These are phyloP conservation scores for Pythium inflatum DNA, from an alignment of 352 stramenopile genomes.

Conservation along the genomic window DNA sequence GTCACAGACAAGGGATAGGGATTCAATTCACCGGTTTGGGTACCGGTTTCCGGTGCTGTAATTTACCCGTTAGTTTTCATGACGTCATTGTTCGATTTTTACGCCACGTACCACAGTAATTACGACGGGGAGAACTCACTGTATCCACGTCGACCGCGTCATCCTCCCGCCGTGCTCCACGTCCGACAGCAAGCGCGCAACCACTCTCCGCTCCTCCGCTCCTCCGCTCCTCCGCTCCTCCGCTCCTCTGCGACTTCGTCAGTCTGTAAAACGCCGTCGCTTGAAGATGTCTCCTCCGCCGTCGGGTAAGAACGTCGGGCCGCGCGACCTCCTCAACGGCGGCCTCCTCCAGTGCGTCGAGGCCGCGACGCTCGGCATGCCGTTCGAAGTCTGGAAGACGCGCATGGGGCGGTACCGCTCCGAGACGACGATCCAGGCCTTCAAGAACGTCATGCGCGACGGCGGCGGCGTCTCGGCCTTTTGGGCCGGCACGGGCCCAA, in stretches of 20 bases:
- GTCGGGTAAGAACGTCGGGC: conserved; percentile 81
- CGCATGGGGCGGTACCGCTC: conserved; percentile 90
- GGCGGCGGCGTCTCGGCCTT: conserved; percentile 82
- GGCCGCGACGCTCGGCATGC: conserved; percentile 89
- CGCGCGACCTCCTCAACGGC: conserved; percentile 79
- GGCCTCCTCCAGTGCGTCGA: conserved; percentile 89
- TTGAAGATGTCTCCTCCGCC: conserved; percentile 53
- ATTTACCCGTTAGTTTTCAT: conserved; percentile 10
- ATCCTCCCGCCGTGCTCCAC: too few species aligned
- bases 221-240: neutral
- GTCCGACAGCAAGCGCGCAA: neutral
- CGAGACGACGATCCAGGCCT: conserved; percentile 81
- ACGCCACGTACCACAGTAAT: conserved; percentile 23
- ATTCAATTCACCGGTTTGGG: conserved; percentile 8
- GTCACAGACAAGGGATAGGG: neutral
- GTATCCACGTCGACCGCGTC: conserved; percentile 30
- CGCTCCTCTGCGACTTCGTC: neutral
- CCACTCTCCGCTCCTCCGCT: neutral
- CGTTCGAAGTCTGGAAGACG: conserved; percentile 94
- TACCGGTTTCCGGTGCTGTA: conserved; percentile 1
- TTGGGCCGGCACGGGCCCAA: conserved; percentile 87
- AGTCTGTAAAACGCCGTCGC: neutral
- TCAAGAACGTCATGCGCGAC: conserved; percentile 88
- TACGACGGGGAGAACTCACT: conserved; percentile 10
- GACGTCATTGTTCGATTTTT: conserved; percentile 36